Percentiles rank a stretch among this genome's conserved stretches.
These are phyloP conservation scores for Globisporangium acanthophoron DNA, from an alignment of 352 stramenopile species.

Conservation along the genomic window DNA sequence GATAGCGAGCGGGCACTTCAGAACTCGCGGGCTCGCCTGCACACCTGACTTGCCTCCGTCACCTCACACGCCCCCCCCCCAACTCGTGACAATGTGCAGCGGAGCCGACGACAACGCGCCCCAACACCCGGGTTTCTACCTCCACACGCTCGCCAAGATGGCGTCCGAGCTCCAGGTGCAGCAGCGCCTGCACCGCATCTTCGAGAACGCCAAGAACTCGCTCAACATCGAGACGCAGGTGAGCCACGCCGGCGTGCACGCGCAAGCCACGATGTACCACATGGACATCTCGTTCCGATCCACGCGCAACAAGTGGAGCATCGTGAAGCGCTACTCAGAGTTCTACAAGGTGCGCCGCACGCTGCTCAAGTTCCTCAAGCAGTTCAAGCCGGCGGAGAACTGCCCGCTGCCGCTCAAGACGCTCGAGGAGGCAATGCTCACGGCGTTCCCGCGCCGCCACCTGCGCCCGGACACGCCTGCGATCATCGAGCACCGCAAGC, in stretches of 20 bases:
- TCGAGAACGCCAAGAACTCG: constrained; percentile 72
- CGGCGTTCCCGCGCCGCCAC: constrained; percentile 66
- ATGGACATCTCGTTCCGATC: constrained; percentile 85
- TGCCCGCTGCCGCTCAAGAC: constrained; percentile 31
- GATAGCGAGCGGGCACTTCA: neutral
- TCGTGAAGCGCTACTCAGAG: constrained; percentile 83
- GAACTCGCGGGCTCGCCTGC: neutral
- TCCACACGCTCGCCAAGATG: constrained; percentile 3
- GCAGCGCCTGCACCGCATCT: constrained; percentile 65
- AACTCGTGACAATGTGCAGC: neutral
- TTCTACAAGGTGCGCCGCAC: constrained; percentile 67
- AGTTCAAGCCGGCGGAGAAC: constrained; percentile 38
- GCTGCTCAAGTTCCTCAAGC: constrained; percentile 63
- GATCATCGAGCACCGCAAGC: constrained; percentile 70
- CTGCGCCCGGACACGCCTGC: constrained; percentile 60
- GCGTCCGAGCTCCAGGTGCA: constrained; percentile 62
- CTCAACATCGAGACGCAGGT: constrained; percentile 82
- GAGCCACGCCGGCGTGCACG: constrained; percentile 31
- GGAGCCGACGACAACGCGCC: neutral
- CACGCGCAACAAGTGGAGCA: constrained; percentile 85
- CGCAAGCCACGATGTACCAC: constrained; percentile 78
- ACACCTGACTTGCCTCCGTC: neutral
- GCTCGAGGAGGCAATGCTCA: constrained; percentile 46
- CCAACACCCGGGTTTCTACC: neutral
- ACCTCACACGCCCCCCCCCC: neutral